A percentile compares a stretch with the other conserved stretches of the same genome.
These are phyloP conservation scores for Nigrospora sphaerica DNA, from an alignment of 2,329 filamentous ascomycete species.

Conservation along the genomic window DNA sequence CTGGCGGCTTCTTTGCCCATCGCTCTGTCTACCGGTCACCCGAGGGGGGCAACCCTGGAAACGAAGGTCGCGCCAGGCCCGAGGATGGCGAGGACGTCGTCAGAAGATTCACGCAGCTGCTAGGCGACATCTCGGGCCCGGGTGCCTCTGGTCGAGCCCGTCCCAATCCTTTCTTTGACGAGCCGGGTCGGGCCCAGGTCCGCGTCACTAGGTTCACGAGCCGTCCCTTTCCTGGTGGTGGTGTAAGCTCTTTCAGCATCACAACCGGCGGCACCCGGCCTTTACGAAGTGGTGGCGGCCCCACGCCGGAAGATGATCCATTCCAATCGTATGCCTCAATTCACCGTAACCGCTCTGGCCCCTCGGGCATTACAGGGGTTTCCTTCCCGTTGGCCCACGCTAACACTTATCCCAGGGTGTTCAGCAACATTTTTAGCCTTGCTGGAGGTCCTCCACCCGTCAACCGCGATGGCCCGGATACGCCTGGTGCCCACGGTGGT, in stretches of 20 bases:
- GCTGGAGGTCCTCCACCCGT: conserved; percentile 24
- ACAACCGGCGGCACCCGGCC: conserved; percentile 27
- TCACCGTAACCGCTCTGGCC: background rate
- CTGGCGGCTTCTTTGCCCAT: conserved; percentile 32
- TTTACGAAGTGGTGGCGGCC: background rate
- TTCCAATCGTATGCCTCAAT: conserved; percentile 40
- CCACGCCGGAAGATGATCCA: conserved; percentile 21
- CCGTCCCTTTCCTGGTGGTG: conserved; percentile 28
- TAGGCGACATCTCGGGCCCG: conserved; percentile 19
- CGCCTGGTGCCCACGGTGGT: conserved; percentile 8
- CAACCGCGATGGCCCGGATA: conserved; percentile 13
- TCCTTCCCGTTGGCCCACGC: conserved; percentile 10
- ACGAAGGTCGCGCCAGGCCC: conserved; percentile 9
- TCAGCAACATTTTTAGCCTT: conserved; percentile 36
- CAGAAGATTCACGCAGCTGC: conserved; percentile 30
- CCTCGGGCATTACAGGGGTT: conserved; percentile 4
- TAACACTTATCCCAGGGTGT: conserved; percentile 34
- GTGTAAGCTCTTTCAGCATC: conserved; percentile 42
- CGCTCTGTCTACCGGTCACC: conserved; percentile 23
- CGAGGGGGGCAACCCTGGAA: conserved; percentile 7
- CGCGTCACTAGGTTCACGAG: conserved; percentile 23
- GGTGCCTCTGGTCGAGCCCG: conserved; percentile 13
- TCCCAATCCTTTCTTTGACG: conserved; percentile 14
- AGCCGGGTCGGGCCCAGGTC: conserved; percentile 8
- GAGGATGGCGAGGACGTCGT: conserved; percentile 22